A percentile compares a stretch with the other conserved stretches of the same genome.
These are phyloP conservation scores for Talaromyces atroroseus DNA, from an alignment of 2,329 filamentous ascomycete species.

Conservation along the genomic window DNA sequence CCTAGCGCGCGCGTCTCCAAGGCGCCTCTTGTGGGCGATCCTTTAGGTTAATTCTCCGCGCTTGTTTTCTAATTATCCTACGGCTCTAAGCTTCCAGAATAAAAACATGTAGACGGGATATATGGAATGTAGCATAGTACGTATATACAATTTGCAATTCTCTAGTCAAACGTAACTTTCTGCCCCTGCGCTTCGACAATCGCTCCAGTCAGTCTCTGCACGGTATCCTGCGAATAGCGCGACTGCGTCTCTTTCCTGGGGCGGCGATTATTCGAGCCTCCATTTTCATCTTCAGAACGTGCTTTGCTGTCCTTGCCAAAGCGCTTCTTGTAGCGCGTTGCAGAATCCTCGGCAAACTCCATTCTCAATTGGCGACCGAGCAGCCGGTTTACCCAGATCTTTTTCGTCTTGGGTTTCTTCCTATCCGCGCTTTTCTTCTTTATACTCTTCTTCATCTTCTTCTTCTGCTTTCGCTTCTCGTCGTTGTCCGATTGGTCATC, in stretches of 20 bases:
- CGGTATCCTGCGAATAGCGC: slow-evolving; percentile 46
- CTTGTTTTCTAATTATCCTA: not conserved
- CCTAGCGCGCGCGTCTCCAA: slow-evolving; percentile 18
- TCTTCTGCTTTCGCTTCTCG: slow-evolving; percentile 23
- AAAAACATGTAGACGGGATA: no score
- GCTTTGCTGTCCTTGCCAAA: slow-evolving; percentile 66
- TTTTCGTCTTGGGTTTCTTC: slow-evolving; percentile 28
- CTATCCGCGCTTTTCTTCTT: slow-evolving; percentile 16
- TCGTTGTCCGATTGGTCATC: slow-evolving; percentile 12
- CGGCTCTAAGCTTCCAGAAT: no score
- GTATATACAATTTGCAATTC: not conserved
- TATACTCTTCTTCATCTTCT: slow-evolving; percentile 33
- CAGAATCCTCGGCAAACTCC: slow-evolving; percentile 89
- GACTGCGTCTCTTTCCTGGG: slow-evolving; percentile 34
- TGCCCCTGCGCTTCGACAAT: slow-evolving; percentile 74
- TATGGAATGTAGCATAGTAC: no score
- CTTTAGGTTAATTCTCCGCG: not conserved
- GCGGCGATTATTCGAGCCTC: slow-evolving; percentile 20
- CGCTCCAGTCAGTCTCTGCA: slow-evolving; percentile 65
- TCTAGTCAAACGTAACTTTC: slow-evolving; percentile 73
- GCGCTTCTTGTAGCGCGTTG: slow-evolving; percentile 86
- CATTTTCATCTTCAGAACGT: slow-evolving; percentile 15
- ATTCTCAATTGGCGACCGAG: slow-evolving; percentile 75
- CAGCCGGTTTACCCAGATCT: slow-evolving; percentile 79
- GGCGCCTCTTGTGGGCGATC: slow-evolving; percentile 5